phyloP scores from a whole-genome alignment of 306 rosid species.

The Gillenia trifoliata region DNA sequence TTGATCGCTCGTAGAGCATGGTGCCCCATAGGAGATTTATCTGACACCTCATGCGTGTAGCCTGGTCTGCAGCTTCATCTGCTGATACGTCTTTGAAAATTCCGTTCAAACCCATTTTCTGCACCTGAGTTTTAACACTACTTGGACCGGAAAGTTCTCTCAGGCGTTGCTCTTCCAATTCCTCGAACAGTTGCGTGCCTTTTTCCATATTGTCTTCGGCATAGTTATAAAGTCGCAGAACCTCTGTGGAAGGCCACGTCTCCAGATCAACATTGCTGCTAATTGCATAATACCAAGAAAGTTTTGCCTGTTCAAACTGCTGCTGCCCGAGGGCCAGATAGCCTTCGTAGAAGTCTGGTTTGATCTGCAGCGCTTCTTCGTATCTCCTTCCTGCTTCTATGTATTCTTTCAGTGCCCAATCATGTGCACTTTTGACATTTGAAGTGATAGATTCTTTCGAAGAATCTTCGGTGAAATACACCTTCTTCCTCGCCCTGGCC shows the following conservation, averaged over 20 bases:
- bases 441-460: slow-evolving; percentile 42
- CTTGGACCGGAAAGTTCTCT: slow-evolving; percentile 37
- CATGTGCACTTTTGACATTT: slow-evolving; percentile 50
- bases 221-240: slow-evolving; percentile 59
- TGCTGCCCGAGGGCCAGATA: slow-evolving; percentile 74
- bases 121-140: slow-evolving; percentile 33
- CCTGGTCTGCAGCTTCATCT: slow-evolving; percentile 53
- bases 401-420: slow-evolving; percentile 70
- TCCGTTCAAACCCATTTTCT: slow-evolving; percentile 44
- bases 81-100: slow-evolving; percentile 37
- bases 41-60: slow-evolving; percentile 65
- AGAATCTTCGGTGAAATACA: slow-evolving; percentile 49
- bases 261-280: slow-evolving; percentile 43
- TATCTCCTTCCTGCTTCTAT: slow-evolving; percentile 68
- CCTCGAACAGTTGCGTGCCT: slow-evolving; percentile 78
- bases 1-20: slow-evolving; percentile 82
- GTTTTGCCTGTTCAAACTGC: slow-evolving; percentile 78
- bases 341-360: slow-evolving; percentile 81
- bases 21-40: slow-evolving; percentile 84
- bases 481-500: slow-evolving; percentile 78
- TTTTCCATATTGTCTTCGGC: slow-evolving; percentile 87
- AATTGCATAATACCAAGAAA: slow-evolving; percentile 73
- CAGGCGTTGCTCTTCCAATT: slow-evolving; percentile 35
- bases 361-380: slow-evolving; percentile 59
- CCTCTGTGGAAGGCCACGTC: slow-evolving; percentile 53